Conservation (phyloP, 169 alveolate genomes). For the Eimeria zaria region DNA sequence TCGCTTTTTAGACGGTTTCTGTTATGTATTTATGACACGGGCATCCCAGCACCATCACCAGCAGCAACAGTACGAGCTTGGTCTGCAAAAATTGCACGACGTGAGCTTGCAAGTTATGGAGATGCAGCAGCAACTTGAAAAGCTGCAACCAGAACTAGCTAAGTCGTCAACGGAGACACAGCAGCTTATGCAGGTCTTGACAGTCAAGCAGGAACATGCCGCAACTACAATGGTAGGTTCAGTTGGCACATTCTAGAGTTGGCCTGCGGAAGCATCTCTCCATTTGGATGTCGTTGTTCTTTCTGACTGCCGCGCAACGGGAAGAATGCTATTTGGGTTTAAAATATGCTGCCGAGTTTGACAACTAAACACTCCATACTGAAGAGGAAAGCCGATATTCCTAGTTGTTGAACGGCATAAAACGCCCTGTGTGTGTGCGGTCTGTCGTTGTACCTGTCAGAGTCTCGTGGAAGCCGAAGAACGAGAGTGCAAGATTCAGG, state of each 20-base stretch:
- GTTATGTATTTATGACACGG: slow-evolving; percentile 94
- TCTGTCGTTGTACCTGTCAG: slow-evolving; percentile 85
- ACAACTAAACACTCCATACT: neutral
- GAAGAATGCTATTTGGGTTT: neutral
- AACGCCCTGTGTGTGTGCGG: neutral
- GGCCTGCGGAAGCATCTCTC: neutral
- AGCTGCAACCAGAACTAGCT: slow-evolving; percentile 92
- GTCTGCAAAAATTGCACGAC: slow-evolving; percentile 96
- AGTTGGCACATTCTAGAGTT: neutral
- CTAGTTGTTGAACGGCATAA: neutral
- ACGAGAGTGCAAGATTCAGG: slow-evolving; percentile 92
- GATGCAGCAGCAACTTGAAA: slow-evolving; percentile 93
- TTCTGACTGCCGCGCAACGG: neutral
- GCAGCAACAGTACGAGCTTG: slow-evolving; percentile 94
- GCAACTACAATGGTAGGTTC: slow-evolving; percentile 89
- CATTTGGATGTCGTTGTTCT: neutral
- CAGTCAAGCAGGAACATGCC: slow-evolving; percentile 95
- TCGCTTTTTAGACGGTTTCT: slow-evolving; percentile 96
- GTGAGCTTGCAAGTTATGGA: slow-evolving; percentile 95
- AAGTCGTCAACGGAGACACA: slow-evolving; percentile 95
- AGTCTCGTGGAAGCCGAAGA: slow-evolving; percentile 96
- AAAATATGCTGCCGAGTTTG: neutral
- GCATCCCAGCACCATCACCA: slow-evolving; percentile 92
- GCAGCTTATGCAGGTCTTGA: slow-evolving; percentile 94
- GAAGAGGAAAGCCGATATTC: neutral